phyloP scores from a whole-genome alignment of 2,329 filamentous ascomycete genomes.

The Epichloe coenophiala region DNA sequence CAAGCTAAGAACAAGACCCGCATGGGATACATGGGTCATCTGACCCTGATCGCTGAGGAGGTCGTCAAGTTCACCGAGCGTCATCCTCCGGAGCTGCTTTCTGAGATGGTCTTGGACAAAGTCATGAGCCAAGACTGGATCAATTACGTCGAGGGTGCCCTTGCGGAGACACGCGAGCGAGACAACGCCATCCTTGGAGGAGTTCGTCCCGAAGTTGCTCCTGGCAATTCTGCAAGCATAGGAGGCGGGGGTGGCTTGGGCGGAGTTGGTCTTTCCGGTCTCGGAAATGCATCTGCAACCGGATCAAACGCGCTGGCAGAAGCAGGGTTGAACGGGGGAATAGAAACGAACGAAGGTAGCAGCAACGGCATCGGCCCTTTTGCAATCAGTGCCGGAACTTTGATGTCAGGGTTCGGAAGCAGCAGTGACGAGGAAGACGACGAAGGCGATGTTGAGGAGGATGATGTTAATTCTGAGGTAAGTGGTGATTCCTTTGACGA shows the following conservation, averaged over 20 bases:
- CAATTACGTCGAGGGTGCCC: constrained; percentile 82
- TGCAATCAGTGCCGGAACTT: constrained; percentile 56
- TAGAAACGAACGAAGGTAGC: constrained; percentile 53
- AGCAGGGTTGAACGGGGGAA: constrained; percentile 67
- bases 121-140: constrained; percentile 88
- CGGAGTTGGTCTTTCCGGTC: constrained; percentile 33
- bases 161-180: constrained; percentile 85
- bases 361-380: constrained; percentile 59
- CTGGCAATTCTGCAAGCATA: constrained; percentile 60
- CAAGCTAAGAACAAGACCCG: constrained; percentile 76
- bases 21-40: constrained; percentile 95
- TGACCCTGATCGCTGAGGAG: constrained; percentile 94
- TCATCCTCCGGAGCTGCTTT: constrained; percentile 77
- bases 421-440: constrained; percentile 95
- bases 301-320: constrained; percentile 63
- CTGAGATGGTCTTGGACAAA: constrained; percentile 70
- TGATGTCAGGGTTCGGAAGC: constrained; percentile 86
- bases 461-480: constrained; percentile 58
- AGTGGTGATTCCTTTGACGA: constrained; percentile 28
- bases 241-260: constrained; percentile 32
- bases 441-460: constrained; percentile 75
- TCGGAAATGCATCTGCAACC: constrained; percentile 22
- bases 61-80: constrained; percentile 97
- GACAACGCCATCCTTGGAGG: constrained; percentile 98
- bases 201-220: constrained; percentile 78